Conservation (phyloP, 1,284 basidiomycete species). For the Pseudozyma sp. region DNA sequence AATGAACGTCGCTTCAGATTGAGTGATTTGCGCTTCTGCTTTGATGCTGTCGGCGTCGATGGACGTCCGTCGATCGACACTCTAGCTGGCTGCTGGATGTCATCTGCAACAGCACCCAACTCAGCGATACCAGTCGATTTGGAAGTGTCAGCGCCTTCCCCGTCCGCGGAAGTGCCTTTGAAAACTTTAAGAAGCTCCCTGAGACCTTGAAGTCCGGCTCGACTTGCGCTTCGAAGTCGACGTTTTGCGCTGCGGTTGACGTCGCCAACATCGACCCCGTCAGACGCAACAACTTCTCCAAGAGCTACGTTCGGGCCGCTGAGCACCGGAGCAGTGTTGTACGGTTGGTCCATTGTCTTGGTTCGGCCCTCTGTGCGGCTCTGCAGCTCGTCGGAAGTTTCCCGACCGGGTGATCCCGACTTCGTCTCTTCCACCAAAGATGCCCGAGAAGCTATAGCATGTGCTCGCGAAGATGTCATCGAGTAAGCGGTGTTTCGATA, state of each 20-base stretch:
- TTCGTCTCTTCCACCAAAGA: slow-evolving; percentile 7
- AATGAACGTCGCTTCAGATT: slow-evolving; percentile 44
- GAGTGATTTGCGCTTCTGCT: slow-evolving; percentile 38
- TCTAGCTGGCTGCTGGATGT: slow-evolving; percentile 2
- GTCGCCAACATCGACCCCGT: slow-evolving; percentile 23
- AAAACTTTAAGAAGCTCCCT: slow-evolving; percentile 49
- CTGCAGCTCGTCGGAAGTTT: slow-evolving; percentile 8
- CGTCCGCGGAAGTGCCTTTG: slow-evolving; percentile 17
- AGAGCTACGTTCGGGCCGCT: slow-evolving; percentile 7
- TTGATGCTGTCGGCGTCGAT: slow-evolving; percentile 11
- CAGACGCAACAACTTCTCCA: slow-evolving; percentile 5
- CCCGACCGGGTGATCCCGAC: slow-evolving; percentile 6
- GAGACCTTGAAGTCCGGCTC: slow-evolving; percentile 53
- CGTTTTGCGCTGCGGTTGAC: slow-evolving; percentile 48
- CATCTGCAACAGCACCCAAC: background rate
- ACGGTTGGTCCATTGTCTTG: slow-evolving; percentile 13
- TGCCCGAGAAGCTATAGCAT: background rate
- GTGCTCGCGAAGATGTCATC: background rate
- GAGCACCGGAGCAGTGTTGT: slow-evolving; percentile 23
- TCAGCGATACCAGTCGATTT: background rate
- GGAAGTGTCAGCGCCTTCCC: background rate
- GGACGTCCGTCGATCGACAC: slow-evolving; percentile 16
- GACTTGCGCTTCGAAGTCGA: slow-evolving; percentile 52
- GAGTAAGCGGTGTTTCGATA: slow-evolving; percentile 3
- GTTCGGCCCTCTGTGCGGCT: background rate